Evolutionary conservation across 306 rosid species (phyloP), one percentile per base, ranked within the genome.

Genomic region (Cicer bijugum): DNA sequence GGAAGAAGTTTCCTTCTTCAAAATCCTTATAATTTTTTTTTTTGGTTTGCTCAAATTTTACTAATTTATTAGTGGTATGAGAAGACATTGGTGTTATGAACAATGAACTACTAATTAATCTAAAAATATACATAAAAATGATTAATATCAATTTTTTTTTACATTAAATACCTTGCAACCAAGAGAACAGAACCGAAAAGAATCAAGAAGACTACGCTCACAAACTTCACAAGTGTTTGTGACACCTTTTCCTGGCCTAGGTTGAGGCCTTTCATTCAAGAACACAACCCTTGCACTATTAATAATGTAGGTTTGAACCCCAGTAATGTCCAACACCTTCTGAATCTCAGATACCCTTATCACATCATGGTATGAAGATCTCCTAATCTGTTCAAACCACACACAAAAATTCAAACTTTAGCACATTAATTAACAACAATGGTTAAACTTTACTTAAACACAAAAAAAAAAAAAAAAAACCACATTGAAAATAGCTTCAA

Each of bases 141-240:
- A 28, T 28, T 5, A 4, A 28, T 28, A 28, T 4, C 0, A 28
- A 28, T 28, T 28, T 28, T 28, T 0, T 28, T 28, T 4, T 3
- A 4, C 19, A 28, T 3, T 28, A 28, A 28, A 5, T 83, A 95
- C 99, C 99, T 95, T 95, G 89, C 99, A 95, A 44, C 99, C 99
- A 8, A 95, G 97, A 63, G 99, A 95, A 82, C 97, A 95, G 84
- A 95, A 95, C 7, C 96, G 83, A 82, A 80, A 95, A 15, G 99
- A 87, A 77, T 95, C 99, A 1, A 95, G 93, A 42, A 95, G 99
- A 77, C 99, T 95, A 12, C 99, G 96, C 58, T 92, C 96, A 52
- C 99, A 95, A 84, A 92, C 99, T 82, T 95, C 96, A 63, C 99
- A 95, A 33, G 99, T 95, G 83, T 95, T 92, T 6, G 97, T 95